Base-by-base conservation (phyloP, 2,329 filamentous ascomycete genomes). In the Tetracladium maxilliforme region DNA sequence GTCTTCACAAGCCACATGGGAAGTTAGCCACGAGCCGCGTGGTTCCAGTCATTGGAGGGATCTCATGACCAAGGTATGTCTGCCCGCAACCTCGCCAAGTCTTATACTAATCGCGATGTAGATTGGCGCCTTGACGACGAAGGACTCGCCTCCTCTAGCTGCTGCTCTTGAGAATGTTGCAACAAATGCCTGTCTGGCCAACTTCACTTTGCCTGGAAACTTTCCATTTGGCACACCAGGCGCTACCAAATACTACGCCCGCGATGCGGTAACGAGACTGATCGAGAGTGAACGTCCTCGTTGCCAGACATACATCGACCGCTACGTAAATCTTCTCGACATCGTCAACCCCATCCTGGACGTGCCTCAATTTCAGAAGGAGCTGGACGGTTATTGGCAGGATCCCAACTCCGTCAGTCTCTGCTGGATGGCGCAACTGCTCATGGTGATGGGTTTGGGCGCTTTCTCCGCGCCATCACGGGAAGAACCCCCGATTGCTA, bases 141-240 rank as follows among this genome's bases (percentile, higher is more conserved):
- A n/a, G n/a, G n/a, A n/a, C n/a, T n/a, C n/a, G n/a, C n/a, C n/a
- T n/a, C n/a, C n/a, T n/a, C n/a, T n/a, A n/a, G n/a, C n/a, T n/a
- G n/a, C n/a, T n/a, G n/a, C n/a, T n/a, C n/a, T n/a, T n/a, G n/a
- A n/a, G n/a, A n/a, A n/a, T n/a, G n/a, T n/a, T n/a, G n/a, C n/a
- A n/a, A n/a, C n/a, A n/a, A n/a, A n/a, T n/a, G n/a, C n/a, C n/a
- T n/a, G n/a, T n/a, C n/a, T n/a, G n/a, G n/a, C n/a, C n/a, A n/a
- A n/a, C n/a, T n/a, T n/a, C n/a, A n/a, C n/a, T n/a, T n/a, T 22
- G 12, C 21, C 21, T 14, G 14, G 21, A 12, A 22, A 22, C 14
- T 22, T 22, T n/a, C 21, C 21, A 6, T 22, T 22, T 22, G n/a
- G n/a, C n/a, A 22, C 11, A 8, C 21, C 21, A n/a, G 21, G 6